Evolutionary conservation across 352 stramenopile species (phyloP).

Genomic region (Phytophthora agathidicida): DNA sequence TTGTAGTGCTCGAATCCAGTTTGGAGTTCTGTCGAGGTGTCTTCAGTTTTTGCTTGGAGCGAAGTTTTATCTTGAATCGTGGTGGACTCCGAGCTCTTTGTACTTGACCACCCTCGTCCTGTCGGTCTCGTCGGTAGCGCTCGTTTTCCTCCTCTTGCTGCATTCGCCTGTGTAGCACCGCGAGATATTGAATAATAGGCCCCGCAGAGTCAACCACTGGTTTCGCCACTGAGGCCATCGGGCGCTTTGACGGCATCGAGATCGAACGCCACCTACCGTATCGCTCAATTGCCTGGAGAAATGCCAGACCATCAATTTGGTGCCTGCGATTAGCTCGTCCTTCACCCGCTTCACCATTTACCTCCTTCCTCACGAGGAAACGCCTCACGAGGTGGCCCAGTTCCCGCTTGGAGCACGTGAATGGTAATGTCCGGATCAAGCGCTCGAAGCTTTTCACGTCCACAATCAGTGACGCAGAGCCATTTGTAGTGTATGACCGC

Average conservation of each 20-base stretch:
- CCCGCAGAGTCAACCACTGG: conserved; percentile 29
- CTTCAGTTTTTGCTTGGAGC: conserved; percentile 6
- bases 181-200: conserved; percentile 60
- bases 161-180: conserved; percentile 32
- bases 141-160: conserved; percentile 27
- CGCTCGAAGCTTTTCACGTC: conserved; percentile 43
- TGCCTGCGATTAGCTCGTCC: not conserved
- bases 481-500: not conserved
- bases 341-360: not conserved
- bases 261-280: conserved; percentile 44
- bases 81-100: conserved; percentile 1
- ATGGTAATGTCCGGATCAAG: conserved; percentile 45
- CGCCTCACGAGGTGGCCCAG: conserved; percentile 31
- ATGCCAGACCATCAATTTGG: conserved; percentile 38
- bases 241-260: conserved; percentile 16
- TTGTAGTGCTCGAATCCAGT: conserved; percentile 6
- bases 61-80: conserved; percentile 9
- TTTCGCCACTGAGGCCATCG: conserved; percentile 29
- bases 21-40: not conserved
- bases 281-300: conserved; percentile 42
- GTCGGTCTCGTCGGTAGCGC: conserved; percentile 9
- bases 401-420: conserved; percentile 46
- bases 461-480: conserved; percentile 18
- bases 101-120: not conserved
- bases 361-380: conserved; percentile 10